phyloP scores from a whole-genome alignment of 1,139 yeast species.

The Diutina pseudorugosa region DNA sequence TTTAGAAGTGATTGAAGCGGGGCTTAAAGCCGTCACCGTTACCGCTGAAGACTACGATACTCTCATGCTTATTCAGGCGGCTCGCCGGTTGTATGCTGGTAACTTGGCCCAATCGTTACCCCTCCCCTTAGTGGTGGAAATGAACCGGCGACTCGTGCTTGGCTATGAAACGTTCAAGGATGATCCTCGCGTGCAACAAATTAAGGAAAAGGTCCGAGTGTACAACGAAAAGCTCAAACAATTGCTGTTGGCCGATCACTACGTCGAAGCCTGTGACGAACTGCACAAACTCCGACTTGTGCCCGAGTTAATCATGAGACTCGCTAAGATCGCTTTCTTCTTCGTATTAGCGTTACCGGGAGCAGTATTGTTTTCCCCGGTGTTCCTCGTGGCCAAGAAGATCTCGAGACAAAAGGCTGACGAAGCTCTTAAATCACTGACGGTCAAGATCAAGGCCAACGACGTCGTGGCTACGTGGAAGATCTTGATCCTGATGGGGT shows the following conservation, averaged over 20 bases:
- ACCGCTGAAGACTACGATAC: conserved; percentile 90
- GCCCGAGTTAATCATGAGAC: conserved; percentile 39
- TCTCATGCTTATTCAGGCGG: conserved; percentile 85
- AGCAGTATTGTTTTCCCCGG: conserved; percentile 70
- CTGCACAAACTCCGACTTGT: conserved; percentile 32
- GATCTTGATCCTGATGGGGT: conserved; percentile 74
- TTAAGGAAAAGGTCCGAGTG: conserved; percentile 47
- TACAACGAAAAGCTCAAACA: conserved; percentile 60
- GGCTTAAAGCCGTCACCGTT: conserved; percentile 80
- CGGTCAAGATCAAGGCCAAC: conserved; percentile 81
- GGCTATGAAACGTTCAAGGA: conserved; percentile 70
- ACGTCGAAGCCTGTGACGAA: conserved; percentile 57
- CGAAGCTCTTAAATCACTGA: conserved; percentile 76
- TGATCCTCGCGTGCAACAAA: conserved; percentile 51
- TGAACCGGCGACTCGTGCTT: conserved; percentile 71
- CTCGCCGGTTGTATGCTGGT: conserved; percentile 78
- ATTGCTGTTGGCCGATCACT: conserved; percentile 79
- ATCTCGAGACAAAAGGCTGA: conserved; percentile 64
- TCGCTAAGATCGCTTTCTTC: conserved; percentile 41
- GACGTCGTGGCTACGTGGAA: conserved; percentile 97
- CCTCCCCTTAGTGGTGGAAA: conserved; percentile 72
- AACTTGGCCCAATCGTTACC: conserved; percentile 33
- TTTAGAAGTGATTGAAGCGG: conserved; percentile 58
- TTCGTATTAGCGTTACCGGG: conserved; percentile 73
- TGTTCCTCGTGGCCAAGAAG: conserved; percentile 62